A percentile compares a stretch with the other conserved stretches of the same genome.
These are phyloP conservation scores for Galerina sulciceps DNA, from an alignment of 768 basidiomycete genomes.

Conservation along the genomic window DNA sequence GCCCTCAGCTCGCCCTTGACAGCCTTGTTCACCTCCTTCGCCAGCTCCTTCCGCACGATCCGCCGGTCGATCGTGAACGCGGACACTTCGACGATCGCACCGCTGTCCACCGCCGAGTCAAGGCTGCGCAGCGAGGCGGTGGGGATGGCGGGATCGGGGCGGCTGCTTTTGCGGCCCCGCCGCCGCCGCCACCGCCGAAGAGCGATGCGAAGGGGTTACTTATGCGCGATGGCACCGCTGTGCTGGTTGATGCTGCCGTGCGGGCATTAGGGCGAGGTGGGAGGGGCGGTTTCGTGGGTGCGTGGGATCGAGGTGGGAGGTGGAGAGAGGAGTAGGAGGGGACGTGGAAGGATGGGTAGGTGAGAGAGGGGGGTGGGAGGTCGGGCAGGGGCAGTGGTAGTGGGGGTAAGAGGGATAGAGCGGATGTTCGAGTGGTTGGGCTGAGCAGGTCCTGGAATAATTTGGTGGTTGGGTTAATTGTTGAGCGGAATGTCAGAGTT, in stretches of 20 bases:
- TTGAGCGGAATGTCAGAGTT: slow-evolving; percentile 47
- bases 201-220: slow-evolving; percentile 80
- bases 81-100: slow-evolving; percentile 54
- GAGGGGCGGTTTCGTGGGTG: slow-evolving; percentile 39
- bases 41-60: slow-evolving; percentile 57
- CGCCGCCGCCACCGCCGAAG: slow-evolving; percentile 48
- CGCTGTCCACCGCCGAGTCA: slow-evolving; percentile 32
- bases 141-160: slow-evolving; percentile 32
- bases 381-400: slow-evolving; percentile 44
- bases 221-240: slow-evolving; percentile 48
- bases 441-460: slow-evolving; percentile 41
- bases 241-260: slow-evolving; percentile 16
- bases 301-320: slow-evolving; percentile 51
- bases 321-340: slow-evolving; percentile 48
- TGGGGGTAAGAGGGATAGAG: slow-evolving; percentile 51
- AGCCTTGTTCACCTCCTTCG: slow-evolving; percentile 54
- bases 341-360: slow-evolving; percentile 54
- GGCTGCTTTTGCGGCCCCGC: slow-evolving; percentile 19
- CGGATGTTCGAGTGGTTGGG: slow-evolving; percentile 35
- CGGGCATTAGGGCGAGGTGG: slow-evolving; percentile 41
- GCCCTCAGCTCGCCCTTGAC: slow-evolving; percentile 61
- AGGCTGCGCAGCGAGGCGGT: slow-evolving; percentile 35
- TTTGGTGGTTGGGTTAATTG: slow-evolving; percentile 45
- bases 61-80: slow-evolving; percentile 61
- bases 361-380: slow-evolving; percentile 28